These are phyloP conservation scores for Hordeum marinum DNA, from an alignment of 176 grass and related monocot genomes.

Conservation along the genomic window DNA sequence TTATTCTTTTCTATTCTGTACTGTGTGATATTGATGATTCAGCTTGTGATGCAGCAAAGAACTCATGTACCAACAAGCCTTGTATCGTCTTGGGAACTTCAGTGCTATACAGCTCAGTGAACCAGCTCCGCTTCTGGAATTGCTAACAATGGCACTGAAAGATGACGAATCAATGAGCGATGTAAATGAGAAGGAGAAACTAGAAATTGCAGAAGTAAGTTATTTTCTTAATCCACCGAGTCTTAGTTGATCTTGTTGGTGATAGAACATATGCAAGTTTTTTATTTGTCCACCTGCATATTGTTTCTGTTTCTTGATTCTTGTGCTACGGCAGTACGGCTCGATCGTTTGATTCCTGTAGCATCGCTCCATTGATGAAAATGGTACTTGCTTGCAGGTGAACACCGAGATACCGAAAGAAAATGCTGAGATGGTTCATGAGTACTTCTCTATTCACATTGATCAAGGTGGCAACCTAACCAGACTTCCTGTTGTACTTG, in stretches of 20 bases:
- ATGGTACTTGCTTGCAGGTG: slow-evolving; percentile 33
- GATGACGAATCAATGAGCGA: slow-evolving; percentile 50
- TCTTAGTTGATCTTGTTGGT: background rate
- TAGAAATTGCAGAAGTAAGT: slow-evolving; percentile 77
- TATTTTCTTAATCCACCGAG: slow-evolving; percentile 6
- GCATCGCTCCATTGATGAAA: background rate
- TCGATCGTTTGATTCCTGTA: background rate
- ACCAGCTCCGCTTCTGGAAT: slow-evolving; percentile 68
- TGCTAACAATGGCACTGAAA: slow-evolving; percentile 78
- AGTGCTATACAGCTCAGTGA: slow-evolving; percentile 90
- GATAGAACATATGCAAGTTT: background rate
- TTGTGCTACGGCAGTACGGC: background rate
- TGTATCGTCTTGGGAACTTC: slow-evolving; percentile 85
- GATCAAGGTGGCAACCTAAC: slow-evolving; percentile 62
- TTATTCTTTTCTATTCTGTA: background rate
- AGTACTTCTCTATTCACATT: slow-evolving; percentile 79
- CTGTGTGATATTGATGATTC: slow-evolving; percentile 13
- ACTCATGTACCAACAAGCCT: slow-evolving; percentile 91
- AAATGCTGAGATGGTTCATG: slow-evolving; percentile 77
- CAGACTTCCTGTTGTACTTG: slow-evolving; percentile 90
- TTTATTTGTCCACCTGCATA: background rate
- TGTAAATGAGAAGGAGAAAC: slow-evolving; percentile 58
- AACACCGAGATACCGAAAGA: slow-evolving; percentile 77
- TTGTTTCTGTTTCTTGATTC: slow-evolving; percentile 9
- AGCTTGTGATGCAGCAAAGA: slow-evolving; percentile 64